Evolutionary conservation across 139 green algal genomes (phyloP), one percentile per base, ranked within the genome.

Genomic region (Chlamydomonas sp.): DNA sequence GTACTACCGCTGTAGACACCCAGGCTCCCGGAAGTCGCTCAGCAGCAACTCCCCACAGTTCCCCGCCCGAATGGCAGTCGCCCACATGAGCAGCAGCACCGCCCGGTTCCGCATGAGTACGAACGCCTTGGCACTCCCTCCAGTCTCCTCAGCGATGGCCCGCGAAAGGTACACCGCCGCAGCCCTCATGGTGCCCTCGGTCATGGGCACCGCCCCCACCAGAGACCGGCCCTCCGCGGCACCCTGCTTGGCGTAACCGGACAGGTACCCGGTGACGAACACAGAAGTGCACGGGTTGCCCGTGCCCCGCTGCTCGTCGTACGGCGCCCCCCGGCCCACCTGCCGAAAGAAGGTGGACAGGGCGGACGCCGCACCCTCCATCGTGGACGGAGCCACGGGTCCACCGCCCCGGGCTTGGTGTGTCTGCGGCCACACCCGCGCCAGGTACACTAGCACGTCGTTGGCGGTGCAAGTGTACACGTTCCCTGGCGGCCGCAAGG

Each of bases 241-340:
- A 2, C 15, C 6, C 12, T 72, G 14, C 15, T 64, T n/a, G 7
- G 63, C 4, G n/a, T 76, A 84, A 7, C 79, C 63, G 31, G 7
- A 49, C 63, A 63, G 63, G 79, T 84, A 84, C 31, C 76, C 79
- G 5, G 59, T 57, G 3, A 76, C 63, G 59, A 31, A 64, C 14
- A 31, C 8, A 3, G 1, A 64, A 3, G 74, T 66, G n/a, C 63
- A 85, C n/a, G 80, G 80, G 67, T 85, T 85, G 67, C 64, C 80
- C 0, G 4, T 12, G 14, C 79, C 66, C 7, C 64, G 76, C 5
- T 9, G 31, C 2, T 20, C 8, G 20, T 60, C 18, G 79, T 84
- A 75, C 9, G 2, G 79, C 63, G 18, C 63, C n/a, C 9, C n/a
- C 5, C 77, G 59, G 3, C 60, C 77, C 1, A 9, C 18, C 5